phyloP scores from a whole-genome alignment of 2,329 filamentous ascomycete genomes.

The Leptodontidium sp. region DNA sequence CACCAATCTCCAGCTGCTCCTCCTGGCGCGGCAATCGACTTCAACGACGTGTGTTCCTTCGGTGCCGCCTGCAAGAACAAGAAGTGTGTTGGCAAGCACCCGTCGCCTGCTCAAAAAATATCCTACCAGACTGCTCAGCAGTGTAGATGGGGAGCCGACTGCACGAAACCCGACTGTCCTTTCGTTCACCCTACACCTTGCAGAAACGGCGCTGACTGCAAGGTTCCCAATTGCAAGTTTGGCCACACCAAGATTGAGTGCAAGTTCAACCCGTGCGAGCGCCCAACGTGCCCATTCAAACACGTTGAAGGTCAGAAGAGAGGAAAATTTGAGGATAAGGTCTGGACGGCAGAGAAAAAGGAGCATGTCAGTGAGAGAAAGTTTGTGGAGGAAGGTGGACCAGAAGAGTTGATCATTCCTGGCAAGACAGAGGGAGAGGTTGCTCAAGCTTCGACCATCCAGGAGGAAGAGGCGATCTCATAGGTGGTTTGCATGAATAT shows the following conservation, averaged over 20 bases:
- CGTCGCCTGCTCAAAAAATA: conserved; percentile 83
- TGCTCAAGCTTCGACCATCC: conserved; percentile 29
- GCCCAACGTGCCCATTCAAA: conserved; percentile 86
- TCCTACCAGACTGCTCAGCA: conserved; percentile 84
- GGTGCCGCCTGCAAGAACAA: conserved; percentile 94
- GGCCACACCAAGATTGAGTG: conserved; percentile 86
- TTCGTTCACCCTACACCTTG: conserved; percentile 90
- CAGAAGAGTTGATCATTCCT: conserved; percentile 59
- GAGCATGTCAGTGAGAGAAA: conserved; percentile 87
- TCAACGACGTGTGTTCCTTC: conserved; percentile 81
- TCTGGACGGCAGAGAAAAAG: conserved; percentile 76
- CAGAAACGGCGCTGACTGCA: conserved; percentile 90
- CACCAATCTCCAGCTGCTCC: conserved; percentile 94
- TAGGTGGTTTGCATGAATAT: conserved; percentile 31
- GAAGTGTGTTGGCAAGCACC: conserved; percentile 92
- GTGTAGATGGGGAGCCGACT: conserved; percentile 92
- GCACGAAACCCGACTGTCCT: conserved; percentile 84
- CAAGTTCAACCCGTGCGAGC: conserved; percentile 91
- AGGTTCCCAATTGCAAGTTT: conserved; percentile 83
- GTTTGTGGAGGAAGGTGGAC: conserved; percentile 76
- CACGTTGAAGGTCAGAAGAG: conserved; percentile 89
- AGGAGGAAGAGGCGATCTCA: conserved; percentile 38
- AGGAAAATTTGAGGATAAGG: conserved; percentile 85
- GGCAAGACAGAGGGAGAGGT: conserved; percentile 32
- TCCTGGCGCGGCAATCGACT: conserved; percentile 78